Evolutionary conservation across 352 stramenopile genomes (phyloP), one percentile per base, ranked within the genome.

Genomic region (Phytopythium montanum): DNA sequence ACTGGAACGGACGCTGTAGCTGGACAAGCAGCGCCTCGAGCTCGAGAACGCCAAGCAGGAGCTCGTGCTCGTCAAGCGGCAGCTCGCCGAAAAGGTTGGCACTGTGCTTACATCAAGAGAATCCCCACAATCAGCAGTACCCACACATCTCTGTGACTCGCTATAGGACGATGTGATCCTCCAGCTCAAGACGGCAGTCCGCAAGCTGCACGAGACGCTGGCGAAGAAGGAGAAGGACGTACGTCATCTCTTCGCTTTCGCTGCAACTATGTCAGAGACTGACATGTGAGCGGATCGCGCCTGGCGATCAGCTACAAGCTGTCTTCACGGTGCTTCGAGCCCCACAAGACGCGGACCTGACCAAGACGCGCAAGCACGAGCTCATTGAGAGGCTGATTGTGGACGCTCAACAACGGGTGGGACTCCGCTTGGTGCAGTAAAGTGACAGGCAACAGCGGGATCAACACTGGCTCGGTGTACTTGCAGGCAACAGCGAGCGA

Each of bases 221-320:
- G 76, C 73, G 28, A 88, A 85, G 57, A 90, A 85, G 52, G 78
- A 88, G 50, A 82, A 81, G 66, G 78, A 87, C 41, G 81, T 62
- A 23, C 23, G 38, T 59, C 8, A 2, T 44, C 13, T 25, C n/a
- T 62, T 18, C 19, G 6, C 25, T 39, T 28, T 56, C n/a, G 26
- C n/a, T 50, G 44, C 44, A 31, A 50, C 21, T n/a, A n/a, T 6
- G 1, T 3, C 5, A 4, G 7, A 21, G 33, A 38, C 33, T 44
- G 6, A 21, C 14, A 33, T 13, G 23, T 51, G n/a, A 12, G 8
- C 33, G 44, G 29, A 13, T 26, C 10, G 23, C 4, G 1, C 4
- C 0, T 18, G 5, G 14, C 25, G 13, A 42, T 13, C 31, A 90
- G 81, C 45, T 90, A 4, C 78, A 88, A 60, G 69, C 69, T 54